Evolutionary conservation across 2,329 filamentous ascomycete genomes (phyloP).

Genomic region (Colletotrichum chlorophyti): DNA sequence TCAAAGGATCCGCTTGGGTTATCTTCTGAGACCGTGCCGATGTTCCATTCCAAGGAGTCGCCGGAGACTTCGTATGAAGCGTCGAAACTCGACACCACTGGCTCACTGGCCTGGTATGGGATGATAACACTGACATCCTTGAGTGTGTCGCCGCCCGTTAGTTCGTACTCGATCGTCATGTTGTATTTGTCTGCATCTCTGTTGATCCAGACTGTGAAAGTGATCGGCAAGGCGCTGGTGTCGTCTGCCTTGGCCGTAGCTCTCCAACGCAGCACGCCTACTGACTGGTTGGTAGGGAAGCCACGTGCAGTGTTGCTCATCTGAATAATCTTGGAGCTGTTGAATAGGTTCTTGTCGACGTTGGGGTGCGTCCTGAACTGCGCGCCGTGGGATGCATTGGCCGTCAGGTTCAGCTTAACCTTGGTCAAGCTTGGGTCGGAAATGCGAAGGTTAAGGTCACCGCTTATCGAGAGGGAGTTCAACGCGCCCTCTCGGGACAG

Average conservation of each 20-base stretch:
- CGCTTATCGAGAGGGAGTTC: constrained; percentile 87
- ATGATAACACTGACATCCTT: constrained; percentile 88
- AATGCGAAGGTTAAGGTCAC: constrained; percentile 90
- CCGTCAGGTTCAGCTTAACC: constrained; percentile 82
- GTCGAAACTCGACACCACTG: constrained; percentile 90
- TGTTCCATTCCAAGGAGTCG: constrained; percentile 91
- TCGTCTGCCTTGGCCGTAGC: constrained; percentile 83
- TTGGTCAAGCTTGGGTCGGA: constrained; percentile 89
- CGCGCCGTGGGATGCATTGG: constrained; percentile 80
- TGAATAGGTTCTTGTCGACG: constrained; percentile 90
- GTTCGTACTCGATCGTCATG: constrained; percentile 94
- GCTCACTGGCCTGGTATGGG: constrained; percentile 85
- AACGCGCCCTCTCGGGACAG: constrained; percentile 87
- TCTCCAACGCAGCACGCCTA: constrained; percentile 93
- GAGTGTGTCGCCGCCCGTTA: constrained; percentile 79
- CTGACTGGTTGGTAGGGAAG: constrained; percentile 93
- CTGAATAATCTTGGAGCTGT: constrained; percentile 82
- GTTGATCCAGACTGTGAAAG: constrained; percentile 98
- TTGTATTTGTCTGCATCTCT: constrained; percentile 84
- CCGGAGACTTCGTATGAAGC: constrained; percentile 93
- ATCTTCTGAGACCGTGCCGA: constrained; percentile 83
- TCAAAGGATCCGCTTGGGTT: constrained; percentile 90
- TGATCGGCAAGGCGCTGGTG: constrained; percentile 83
- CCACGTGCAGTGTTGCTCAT: constrained; percentile 86
- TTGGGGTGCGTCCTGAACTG: constrained; percentile 97